Evolutionary conservation across 345 rosid genomes (phyloP), one percentile per base, ranked within the genome.

Genomic region (Cochlearia excelsa): DNA sequence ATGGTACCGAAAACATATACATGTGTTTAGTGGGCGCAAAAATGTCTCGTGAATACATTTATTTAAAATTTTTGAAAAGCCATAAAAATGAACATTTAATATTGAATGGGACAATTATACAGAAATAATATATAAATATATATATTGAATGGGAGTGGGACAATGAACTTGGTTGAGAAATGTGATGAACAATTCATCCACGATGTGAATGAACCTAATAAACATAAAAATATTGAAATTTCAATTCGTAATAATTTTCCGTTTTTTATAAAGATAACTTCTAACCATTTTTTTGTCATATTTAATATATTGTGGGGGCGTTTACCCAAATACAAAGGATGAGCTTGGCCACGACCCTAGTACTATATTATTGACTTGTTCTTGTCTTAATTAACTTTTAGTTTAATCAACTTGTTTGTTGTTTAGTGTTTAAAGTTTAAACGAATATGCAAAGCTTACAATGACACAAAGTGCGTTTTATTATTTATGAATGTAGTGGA

Each of bases 141-240:
- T 16, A 16, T 16, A 16, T 16, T 16, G 23, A 16, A 16, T 16
- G 23, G 23, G 69, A 64, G 30, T 63, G 39, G 33, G 69, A 63
- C 65, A 34, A 57, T 58, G 6, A 30, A 68, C 54, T 46, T 46
- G 65, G 54, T 63, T 57, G 60, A 63, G 50, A 49, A 45, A 46
- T 70, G 69, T 63, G 65, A 63, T 63, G 64, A 49, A 48, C 65
- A 63, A 39, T 65, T 57, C 65, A 63, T 70, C 74, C 64, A 70
- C 69, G 55, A 63, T 56, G 60, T 51, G 65, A 70, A 70, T 31
- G 65, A 63, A 57, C 59, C 74, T 51, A 49, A 28, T 52, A 34
- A 34, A 16, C 30, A 51, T 68, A 38, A 61, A 37, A 59, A 38
- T 38, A 30, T 2, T 46, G 46, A 68, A 50, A 52, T 44, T 37